Evolutionary conservation across 805 yeast genomes (phyloP).

Genomic region (Saturnispora diversa): DNA sequence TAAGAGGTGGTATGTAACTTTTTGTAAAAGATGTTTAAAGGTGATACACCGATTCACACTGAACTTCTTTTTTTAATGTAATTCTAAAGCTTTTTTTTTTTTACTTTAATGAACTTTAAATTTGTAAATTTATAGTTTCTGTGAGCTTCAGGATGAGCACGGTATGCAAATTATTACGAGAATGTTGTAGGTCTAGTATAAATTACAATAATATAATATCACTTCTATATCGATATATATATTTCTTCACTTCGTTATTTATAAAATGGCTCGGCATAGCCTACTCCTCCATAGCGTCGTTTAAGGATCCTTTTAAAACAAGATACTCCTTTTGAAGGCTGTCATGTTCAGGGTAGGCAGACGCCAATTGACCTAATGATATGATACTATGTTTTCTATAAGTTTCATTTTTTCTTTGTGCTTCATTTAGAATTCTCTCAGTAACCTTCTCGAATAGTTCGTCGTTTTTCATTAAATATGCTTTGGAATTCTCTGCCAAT

Average conservation of each 20-base stretch:
- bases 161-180: too few species aligned
- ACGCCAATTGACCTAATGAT: conserved; percentile 41
- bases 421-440: conserved; percentile 47
- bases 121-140: background rate
- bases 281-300: too few species aligned
- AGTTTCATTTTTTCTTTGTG: conserved; percentile 53
- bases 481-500: conserved; percentile 40
- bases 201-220: too few species aligned
- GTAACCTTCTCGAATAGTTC: conserved; percentile 33
- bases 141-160: too few species aligned
- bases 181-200: too few species aligned
- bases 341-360: conserved; percentile 22
- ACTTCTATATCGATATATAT: too few species aligned
- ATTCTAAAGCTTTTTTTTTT: background rate
- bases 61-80: background rate
- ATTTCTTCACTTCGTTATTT: too few species aligned
- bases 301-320: conserved; percentile 22
- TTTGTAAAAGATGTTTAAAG: conserved; percentile 31
- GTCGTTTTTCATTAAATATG: conserved; percentile 25
- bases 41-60: too few species aligned
- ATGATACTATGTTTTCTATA: conserved; percentile 54
- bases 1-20: conserved; percentile 79
- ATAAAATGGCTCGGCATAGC: too few species aligned
- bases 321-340: conserved; percentile 34
- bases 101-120: background rate